Percentiles rank a stretch among this genome's conserved stretches.
Evolutionary conservation across 2,329 filamentous ascomycete genomes (phyloP).

Genomic region (Xylariaceae sp.): DNA sequence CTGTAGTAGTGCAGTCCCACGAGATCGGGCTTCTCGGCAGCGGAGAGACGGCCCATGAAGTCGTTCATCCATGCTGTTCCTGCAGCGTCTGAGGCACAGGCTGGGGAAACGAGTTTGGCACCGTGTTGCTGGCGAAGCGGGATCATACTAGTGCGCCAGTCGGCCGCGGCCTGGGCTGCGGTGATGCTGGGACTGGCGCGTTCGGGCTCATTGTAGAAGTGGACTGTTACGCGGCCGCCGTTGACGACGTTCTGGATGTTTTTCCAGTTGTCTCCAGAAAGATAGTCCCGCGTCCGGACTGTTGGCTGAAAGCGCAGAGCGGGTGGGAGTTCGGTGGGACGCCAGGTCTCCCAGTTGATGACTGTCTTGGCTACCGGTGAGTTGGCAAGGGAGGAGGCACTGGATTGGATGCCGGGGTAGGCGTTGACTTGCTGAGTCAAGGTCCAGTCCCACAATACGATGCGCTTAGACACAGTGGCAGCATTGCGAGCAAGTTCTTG

Average conservation of each 20-base stretch:
- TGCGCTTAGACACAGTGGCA: neutral
- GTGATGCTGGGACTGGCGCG: conserved; percentile 29
- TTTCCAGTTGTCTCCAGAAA: conserved; percentile 34
- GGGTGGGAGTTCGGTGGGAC: conserved; percentile 15
- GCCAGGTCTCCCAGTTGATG: conserved; percentile 14
- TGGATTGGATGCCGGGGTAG: neutral
- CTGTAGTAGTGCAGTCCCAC: conserved; percentile 38
- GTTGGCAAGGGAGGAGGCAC: conserved; percentile 1
- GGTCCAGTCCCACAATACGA: conserved; percentile 11
- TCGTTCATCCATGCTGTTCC: conserved; percentile 34
- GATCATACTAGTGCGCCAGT: conserved; percentile 31
- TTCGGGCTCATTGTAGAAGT: conserved; percentile 43
- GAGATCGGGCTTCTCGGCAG: conserved; percentile 32
- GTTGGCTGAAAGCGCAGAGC: conserved; percentile 40
- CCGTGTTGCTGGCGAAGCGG: conserved; percentile 13
- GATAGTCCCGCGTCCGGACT: conserved; percentile 34
- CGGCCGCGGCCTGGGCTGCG: conserved; percentile 32
- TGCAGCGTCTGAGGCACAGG: conserved; percentile 31
- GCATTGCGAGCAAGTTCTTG: neutral
- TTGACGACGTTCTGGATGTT: conserved; percentile 21
- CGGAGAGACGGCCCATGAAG: conserved; percentile 33
- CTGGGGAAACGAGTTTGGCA: conserved; percentile 34
- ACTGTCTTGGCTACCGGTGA: conserved; percentile 1
- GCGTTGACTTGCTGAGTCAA: conserved; percentile 2
- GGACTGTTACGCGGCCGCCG: conserved; percentile 28